Evolutionary conservation across 352 stramenopile species (phyloP).

Genomic region (Plasmopara muralis): DNA sequence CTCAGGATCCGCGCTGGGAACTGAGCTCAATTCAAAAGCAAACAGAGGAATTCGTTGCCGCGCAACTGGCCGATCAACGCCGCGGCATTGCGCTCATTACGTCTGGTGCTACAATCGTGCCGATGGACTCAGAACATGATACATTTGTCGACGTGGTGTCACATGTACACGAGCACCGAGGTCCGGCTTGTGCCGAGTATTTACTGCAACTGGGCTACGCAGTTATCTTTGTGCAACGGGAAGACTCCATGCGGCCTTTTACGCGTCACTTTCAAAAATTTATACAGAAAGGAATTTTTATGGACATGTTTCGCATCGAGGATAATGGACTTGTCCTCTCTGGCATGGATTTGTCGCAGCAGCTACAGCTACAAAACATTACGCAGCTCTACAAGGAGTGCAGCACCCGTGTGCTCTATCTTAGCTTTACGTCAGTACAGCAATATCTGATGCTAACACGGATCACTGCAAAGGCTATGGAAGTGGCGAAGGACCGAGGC

Average conservation of each 20-base stretch:
- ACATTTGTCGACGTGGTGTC: conserved; percentile 72
- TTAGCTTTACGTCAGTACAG: conserved; percentile 76
- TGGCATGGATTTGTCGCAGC: conserved; percentile 54
- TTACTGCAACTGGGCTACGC: conserved; percentile 72
- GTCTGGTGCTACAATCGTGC: conserved; percentile 69
- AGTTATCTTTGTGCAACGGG: conserved; percentile 74
- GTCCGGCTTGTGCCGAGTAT: conserved; percentile 71
- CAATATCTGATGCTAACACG: conserved; percentile 74
- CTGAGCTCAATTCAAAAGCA: conserved; percentile 32
- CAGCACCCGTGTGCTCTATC: conserved; percentile 61
- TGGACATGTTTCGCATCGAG: conserved; percentile 69
- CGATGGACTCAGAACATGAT: conserved; percentile 51
- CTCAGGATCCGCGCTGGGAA: conserved; percentile 51
- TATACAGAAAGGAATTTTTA: conserved; percentile 74
- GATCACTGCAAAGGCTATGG: conserved; percentile 49
- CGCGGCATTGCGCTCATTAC: conserved; percentile 79
- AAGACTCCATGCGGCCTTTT: conserved; percentile 75
- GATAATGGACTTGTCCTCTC: conserved; percentile 56
- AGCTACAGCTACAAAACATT: conserved; percentile 64
- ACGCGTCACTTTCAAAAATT: conserved; percentile 81
- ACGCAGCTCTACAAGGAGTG: conserved; percentile 49
- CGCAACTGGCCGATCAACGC: conserved; percentile 46
- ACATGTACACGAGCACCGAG: conserved; percentile 69
- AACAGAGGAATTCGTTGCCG: conserved; percentile 48
- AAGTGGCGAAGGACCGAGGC: conserved; percentile 47